Base-by-base conservation (phyloP, 108 stramenopile genomes). In the Craspedostauros australis region DNA sequence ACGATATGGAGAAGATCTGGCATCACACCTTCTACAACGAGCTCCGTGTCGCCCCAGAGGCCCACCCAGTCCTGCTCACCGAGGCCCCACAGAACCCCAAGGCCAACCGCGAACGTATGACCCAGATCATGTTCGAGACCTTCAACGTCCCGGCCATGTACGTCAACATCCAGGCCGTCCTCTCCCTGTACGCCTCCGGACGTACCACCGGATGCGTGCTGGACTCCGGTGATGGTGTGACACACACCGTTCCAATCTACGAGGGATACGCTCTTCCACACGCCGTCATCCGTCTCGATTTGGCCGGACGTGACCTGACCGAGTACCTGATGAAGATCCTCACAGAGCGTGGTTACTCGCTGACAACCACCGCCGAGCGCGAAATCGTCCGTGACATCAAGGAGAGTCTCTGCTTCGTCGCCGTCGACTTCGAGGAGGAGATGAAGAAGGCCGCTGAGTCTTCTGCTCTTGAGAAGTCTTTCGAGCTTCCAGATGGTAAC, bases 131-230 rank as follows among this genome's bases (percentile, higher is more conserved):
- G 96, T 97, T 97, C 68, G 96, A 97, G 81, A 96, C 92, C 22
- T 97, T 97, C 88, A 97, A 95, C 59, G 94, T 97, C 41, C 96
- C 96, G 7, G 96, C 94, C 46, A 95, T 95, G 94, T 97, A 97
- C 63, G 91, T 97, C 18, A 94, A 93, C 77, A 94, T 95, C 62
- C 96, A 97, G 82, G 94, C 94, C 20, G 94, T 94, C 42, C 80
- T 93, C 36, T 80, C 83, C 12, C 66, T 89, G 39, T 93, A 89
- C 54, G 85, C 91, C 43, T 87, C 80, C 21, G 84, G 80, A 19
- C 77, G 84, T 75, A 93, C 91, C 55, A 93, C 91, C 27, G 91
- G 91, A 28, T 83, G 79, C 50, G 91, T 93, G 19, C 72, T 93
- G 20, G 87, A 88, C 54, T 82, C 80, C 34, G 87, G 91, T 28